Evolutionary conservation across 1,284 basidiomycete species (phyloP).

Genomic region (Sporisorium scitamineum): DNA sequence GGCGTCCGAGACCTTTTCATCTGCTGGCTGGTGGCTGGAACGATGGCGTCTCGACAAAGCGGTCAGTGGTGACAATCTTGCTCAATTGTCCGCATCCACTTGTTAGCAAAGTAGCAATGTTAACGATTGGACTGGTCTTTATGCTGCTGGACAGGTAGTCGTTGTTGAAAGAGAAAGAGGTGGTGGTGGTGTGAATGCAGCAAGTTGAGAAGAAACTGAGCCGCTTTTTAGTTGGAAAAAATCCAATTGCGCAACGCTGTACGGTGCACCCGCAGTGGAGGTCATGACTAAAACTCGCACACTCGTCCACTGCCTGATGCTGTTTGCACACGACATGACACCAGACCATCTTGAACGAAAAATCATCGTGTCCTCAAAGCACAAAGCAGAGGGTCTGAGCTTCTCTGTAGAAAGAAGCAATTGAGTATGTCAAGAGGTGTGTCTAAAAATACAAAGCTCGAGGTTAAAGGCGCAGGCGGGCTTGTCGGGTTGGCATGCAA

Average conservation of each 20-base stretch:
- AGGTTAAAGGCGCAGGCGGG: slow-evolving; percentile 1
- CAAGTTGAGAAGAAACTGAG: slow-evolving; percentile 3
- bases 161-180: background rate
- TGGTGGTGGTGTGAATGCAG: slow-evolving; percentile 4
- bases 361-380: background rate
- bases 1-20: slow-evolving; percentile 50
- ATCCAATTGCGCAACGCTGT: background rate
- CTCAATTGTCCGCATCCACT: background rate
- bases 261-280: slow-evolving; percentile 7
- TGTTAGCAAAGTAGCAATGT: background rate
- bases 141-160: background rate
- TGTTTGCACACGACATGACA: slow-evolving; percentile 1
- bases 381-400: no score
- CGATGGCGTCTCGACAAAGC: background rate
- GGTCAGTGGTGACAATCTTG: background rate
- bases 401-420: background rate
- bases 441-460: slow-evolving; percentile 5
- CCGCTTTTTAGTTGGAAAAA: background rate
- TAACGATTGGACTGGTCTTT: background rate
- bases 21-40: slow-evolving; percentile 6
- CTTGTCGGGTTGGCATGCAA: no score
- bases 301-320: background rate
- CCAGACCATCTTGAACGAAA: no score
- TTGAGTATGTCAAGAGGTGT: background rate
- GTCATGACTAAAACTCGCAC: background rate